Evolutionary conservation across 2,329 filamentous ascomycete genomes (phyloP).

Genomic region (Neocucurbitaria cava): DNA sequence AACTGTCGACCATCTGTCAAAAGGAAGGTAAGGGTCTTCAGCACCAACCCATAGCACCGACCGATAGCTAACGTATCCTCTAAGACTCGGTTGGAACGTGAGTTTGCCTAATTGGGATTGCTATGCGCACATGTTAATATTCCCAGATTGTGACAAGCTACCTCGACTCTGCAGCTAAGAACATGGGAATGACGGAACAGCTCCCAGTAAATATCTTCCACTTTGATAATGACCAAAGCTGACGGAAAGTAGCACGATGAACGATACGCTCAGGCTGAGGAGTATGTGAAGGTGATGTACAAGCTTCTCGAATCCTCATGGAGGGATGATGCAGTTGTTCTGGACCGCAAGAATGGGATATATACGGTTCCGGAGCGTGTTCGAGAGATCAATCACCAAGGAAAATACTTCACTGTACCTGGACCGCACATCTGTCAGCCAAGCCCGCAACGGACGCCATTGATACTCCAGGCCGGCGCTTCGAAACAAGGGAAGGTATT

Average conservation of each 20-base stretch:
- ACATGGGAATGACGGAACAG: constrained; percentile 65
- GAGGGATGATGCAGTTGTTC: constrained; percentile 69
- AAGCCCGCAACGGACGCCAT: constrained; percentile 71
- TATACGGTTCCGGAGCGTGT: constrained; percentile 67
- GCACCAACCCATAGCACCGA: background rate
- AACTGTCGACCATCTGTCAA: constrained; percentile 71
- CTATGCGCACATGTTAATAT: constrained; percentile 1
- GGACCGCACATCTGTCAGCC: constrained; percentile 71
- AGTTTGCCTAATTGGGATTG: constrained; percentile 5
- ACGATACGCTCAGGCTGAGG: constrained; percentile 71
- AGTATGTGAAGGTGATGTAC: constrained; percentile 73
- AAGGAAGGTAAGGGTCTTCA: constrained; percentile 56
- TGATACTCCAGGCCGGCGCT: constrained; percentile 74
- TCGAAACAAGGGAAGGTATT: constrained; percentile 71
- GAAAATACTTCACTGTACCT: constrained; percentile 69
- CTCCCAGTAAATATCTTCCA: constrained; percentile 62
- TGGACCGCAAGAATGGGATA: constrained; percentile 64
- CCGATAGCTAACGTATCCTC: constrained; percentile 3
- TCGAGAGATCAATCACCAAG: constrained; percentile 70
- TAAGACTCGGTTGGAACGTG: constrained; percentile 34
- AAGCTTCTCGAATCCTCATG: constrained; percentile 73
- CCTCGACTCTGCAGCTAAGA: constrained; percentile 70
- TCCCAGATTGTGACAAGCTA: constrained; percentile 70
- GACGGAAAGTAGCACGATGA: constrained; percentile 64
- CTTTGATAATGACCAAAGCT: constrained; percentile 63